Base-by-base conservation (phyloP, 306 rosid species). In the Acacia melanoxylon region DNA sequence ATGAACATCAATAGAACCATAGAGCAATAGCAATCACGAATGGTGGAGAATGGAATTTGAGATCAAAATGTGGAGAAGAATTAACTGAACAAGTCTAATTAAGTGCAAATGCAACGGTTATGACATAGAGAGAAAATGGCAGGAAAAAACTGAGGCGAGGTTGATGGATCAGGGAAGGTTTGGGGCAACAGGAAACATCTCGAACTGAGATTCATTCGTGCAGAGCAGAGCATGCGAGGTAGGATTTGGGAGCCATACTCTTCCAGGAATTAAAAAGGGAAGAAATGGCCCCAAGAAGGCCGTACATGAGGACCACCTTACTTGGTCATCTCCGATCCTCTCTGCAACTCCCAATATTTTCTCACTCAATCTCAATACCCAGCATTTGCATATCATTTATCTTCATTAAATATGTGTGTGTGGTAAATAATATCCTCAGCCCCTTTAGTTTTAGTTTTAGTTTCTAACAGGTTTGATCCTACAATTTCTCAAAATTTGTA, bases 231-330 rank as follows among this genome's bases (percentile, higher is more conserved):
- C 54, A 71, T 6, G 48, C 6, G 74, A 22, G 54, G 15, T 6
- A 62, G 73, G 52, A 20, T 12, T 20, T 61, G 66, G 13, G n/a
- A 37, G 69, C 72, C 85, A 76, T 66, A 67, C 72, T 66, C 40
- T 35, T 49, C 4, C 13, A 24, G 6, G 76, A 71, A 71, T 58
- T 59, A 58, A 52, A 52, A 59, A 78, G 25, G 51, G 63, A 40
- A 62, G 7, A 83, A 37, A 72, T 63, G 74, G 35, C 42, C 25
- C 54, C 19, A 44, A 59, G 65, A 20, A 56, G 71, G 14, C 58
- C 81, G 68, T 40, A 45, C 80, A 44, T 11, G 27, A 75, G 81
- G 70, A 80, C 78, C 77, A 66, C 72, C 31, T 56, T 29, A 63
- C 76, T 41, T 58, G 84, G 69, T 69, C 67, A 61, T 37, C 81